A percentile compares a stretch with the other conserved stretches of the same genome.
Evolutionary conservation across 1,284 basidiomycete genomes (phyloP).

Genomic region (Microbotryomycetes sp.): DNA sequence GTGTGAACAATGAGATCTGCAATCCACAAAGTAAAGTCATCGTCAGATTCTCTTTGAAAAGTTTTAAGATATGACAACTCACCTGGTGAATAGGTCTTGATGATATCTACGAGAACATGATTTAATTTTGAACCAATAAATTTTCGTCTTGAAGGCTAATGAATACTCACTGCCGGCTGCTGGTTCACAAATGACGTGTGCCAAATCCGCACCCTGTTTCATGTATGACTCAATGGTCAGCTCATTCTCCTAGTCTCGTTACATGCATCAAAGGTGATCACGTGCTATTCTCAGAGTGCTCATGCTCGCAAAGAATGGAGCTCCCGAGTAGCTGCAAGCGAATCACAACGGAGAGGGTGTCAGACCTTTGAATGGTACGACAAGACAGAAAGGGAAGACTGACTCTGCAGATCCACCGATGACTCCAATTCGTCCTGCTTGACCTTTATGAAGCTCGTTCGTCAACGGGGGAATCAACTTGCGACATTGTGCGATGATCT

Average conservation of each 20-base stretch:
- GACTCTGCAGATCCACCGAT: conserved; percentile 89
- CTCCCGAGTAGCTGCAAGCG: conserved; percentile 68
- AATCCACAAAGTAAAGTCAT: too few species aligned
- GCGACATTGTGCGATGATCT: conserved; percentile 61
- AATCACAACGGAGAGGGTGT: not conserved
- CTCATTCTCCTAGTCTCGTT: conserved; percentile 11
- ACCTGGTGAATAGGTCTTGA: conserved; percentile 80
- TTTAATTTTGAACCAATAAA: conserved; percentile 50
- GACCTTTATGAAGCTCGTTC: conserved; percentile 85
- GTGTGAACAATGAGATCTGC: conserved; percentile 93
- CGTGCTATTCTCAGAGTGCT: conserved; percentile 71
- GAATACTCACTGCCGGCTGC: conserved; percentile 41
- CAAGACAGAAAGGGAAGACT: conserved; percentile 31
- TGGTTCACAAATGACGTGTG: conserved; percentile 94
- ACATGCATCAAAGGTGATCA: not conserved
- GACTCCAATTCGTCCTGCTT: conserved; percentile 88
- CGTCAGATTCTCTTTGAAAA: conserved; percentile 1
- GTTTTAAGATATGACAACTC: not conserved
- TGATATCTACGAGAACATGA: conserved; percentile 50
- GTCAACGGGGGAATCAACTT: conserved; percentile 76
- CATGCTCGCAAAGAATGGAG: conserved; percentile 88
- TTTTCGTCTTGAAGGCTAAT: not conserved
- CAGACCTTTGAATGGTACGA: not conserved
- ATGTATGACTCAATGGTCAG: not conserved
- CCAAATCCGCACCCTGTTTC: conserved; percentile 77